These are phyloP conservation scores for Diaporthe vaccinii DNA, from an alignment of 2,329 filamentous ascomycete species.

Conservation along the genomic window DNA sequence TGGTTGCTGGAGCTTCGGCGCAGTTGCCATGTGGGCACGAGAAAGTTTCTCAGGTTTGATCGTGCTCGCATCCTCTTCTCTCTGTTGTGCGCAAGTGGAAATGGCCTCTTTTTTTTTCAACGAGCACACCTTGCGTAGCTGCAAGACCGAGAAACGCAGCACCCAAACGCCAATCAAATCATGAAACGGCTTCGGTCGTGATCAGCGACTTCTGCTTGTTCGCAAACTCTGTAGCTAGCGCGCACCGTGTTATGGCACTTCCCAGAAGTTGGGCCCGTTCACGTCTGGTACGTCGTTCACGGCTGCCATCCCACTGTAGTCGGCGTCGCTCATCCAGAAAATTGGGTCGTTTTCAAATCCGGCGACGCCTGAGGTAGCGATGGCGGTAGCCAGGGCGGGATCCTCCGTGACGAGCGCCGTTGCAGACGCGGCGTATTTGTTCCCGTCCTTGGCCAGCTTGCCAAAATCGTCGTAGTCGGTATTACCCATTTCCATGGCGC, in stretches of 20 bases:
- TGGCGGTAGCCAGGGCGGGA: conserved; percentile 57
- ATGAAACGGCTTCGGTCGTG: not conserved
- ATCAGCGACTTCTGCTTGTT: not conserved
- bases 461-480: conserved; percentile 70
- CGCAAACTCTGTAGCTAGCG: not conserved
- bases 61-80: not conserved
- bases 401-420: conserved; percentile 57
- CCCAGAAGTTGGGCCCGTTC: conserved; percentile 38
- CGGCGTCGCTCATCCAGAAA: conserved; percentile 61
- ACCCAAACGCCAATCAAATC: conserved; percentile 24
- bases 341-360: conserved; percentile 62
- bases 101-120: not conserved
- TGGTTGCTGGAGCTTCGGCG: conserved; percentile 7
- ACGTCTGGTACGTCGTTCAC: conserved; percentile 32
- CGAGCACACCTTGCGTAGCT: not conserved
- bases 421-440: conserved; percentile 59
- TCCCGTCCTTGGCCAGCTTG: conserved; percentile 58
- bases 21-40: not conserved
- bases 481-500: conserved; percentile 59
- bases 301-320: conserved; percentile 27
- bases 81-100: not conserved
- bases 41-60: not conserved
- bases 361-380: conserved; percentile 42
- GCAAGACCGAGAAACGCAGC: not conserved
- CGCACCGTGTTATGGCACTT: conserved; percentile 12